phyloP scores from a whole-genome alignment of 805 yeast genomes.

The Saccharomycopsis sp. region DNA sequence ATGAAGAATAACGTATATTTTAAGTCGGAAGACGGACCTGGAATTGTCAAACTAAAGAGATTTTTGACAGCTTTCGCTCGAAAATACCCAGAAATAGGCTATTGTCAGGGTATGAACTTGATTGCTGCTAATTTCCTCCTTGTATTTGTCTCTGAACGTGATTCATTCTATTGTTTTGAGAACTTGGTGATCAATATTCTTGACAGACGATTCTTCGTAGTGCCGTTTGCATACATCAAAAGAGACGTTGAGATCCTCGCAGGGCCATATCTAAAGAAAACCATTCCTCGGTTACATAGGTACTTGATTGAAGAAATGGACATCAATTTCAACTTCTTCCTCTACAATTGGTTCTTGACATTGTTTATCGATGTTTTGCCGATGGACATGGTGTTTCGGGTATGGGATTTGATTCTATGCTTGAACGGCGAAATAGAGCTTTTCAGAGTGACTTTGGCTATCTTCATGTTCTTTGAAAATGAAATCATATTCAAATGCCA shows the following conservation, averaged over 20 bases:
- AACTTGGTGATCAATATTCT: conserved; percentile 43
- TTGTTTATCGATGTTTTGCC: conserved; percentile 47
- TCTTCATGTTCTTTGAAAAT: conserved; percentile 34
- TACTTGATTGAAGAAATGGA: conserved; percentile 32
- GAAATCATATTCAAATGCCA: conserved; percentile 26
- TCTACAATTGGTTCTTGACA: conserved; percentile 53
- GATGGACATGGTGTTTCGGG: conserved; percentile 43
- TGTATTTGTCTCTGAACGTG: conserved; percentile 40
- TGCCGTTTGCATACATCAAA: conserved; percentile 31
- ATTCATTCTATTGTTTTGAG: conserved; percentile 48
- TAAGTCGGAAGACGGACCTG: conserved; percentile 46
- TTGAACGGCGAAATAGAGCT: conserved; percentile 34
- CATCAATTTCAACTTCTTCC: conserved; percentile 43
- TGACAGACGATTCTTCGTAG: conserved; percentile 38
- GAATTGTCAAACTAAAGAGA: conserved; percentile 39
- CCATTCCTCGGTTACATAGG: conserved; percentile 34
- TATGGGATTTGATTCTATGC: conserved; percentile 44
- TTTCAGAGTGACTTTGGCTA: conserved; percentile 31
- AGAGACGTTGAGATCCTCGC: conserved; percentile 36
- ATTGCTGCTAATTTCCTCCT: conserved; percentile 47
- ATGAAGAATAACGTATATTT: conserved; percentile 49
- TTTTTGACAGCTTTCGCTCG: conserved; percentile 45
- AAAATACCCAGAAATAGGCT: conserved; percentile 43
- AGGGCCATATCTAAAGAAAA: conserved; percentile 28
- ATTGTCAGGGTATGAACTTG: conserved; percentile 57